phyloP scores from a whole-genome alignment of 176 grass and related monocot species.

The Bonia amplexicaulis region DNA sequence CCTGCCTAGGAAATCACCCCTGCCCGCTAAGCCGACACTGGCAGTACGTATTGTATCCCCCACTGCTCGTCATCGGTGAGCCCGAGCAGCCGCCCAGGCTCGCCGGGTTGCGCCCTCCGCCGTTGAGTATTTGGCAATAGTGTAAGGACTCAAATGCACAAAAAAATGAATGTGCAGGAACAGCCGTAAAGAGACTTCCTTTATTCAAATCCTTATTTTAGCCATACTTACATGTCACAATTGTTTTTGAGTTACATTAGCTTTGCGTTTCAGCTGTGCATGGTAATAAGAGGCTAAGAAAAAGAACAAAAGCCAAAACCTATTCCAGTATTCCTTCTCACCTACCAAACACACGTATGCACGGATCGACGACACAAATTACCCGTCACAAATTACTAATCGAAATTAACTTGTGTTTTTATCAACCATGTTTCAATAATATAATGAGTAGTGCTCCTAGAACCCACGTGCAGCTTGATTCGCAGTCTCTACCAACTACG shows the following conservation, averaged over 20 bases:
- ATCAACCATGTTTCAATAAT: not conserved
- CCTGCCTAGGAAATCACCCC: too few relatives aligned
- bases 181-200: not conserved
- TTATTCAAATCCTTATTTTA: constrained; percentile 18
- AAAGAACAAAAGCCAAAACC: constrained; percentile 6
- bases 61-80: too few relatives aligned
- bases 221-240: constrained; percentile 9
- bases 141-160: not conserved
- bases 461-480: not conserved
- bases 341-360: constrained; percentile 20
- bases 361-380: not conserved
- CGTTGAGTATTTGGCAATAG: not conserved
- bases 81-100: too few relatives aligned
- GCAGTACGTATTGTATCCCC: too few relatives aligned
- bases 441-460: not conserved
- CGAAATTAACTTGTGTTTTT: constrained; percentile 2
- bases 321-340: not conserved
- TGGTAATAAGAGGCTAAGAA: not conserved
- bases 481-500: not conserved
- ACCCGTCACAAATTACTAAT: not conserved
- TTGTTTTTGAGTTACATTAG: constrained; percentile 19
- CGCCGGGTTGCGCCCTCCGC: too few relatives aligned
- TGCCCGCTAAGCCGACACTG: too few relatives aligned
- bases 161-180: not conserved
- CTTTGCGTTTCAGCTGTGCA: constrained; percentile 13